phyloP scores from a whole-genome alignment of 441 rosid genomes.

The Syzygium malaccense region DNA sequence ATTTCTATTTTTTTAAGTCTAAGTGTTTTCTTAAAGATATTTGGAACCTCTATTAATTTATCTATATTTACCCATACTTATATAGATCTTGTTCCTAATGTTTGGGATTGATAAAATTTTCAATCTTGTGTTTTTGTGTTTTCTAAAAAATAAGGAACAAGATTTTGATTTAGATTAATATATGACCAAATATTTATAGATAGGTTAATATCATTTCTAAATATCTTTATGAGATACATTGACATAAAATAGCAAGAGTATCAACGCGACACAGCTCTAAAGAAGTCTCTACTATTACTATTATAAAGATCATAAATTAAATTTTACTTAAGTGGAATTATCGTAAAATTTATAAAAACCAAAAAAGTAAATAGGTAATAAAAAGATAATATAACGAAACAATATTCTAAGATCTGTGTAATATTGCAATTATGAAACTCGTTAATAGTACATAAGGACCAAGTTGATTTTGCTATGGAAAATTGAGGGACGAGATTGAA shows the following conservation, averaged over 20 bases:
- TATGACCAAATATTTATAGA: neutral
- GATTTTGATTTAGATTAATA: neutral
- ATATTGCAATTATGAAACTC: neutral
- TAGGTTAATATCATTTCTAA: neutral
- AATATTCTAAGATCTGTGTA: neutral
- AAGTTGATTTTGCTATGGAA: neutral
- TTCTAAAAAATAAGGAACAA: neutral
- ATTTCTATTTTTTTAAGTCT: neutral
- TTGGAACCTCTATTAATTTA: neutral
- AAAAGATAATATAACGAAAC: neutral
- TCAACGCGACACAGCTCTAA: neutral
- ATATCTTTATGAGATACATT: neutral
- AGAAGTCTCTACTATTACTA: neutral
- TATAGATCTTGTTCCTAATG: neutral
- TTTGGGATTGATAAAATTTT: neutral
- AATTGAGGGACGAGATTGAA: neutral
- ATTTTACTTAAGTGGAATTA: neutral
- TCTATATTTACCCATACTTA: neutral
- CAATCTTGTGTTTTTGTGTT: neutral
- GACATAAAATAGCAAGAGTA: neutral
- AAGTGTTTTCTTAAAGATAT: neutral
- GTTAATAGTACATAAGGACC: fast-evolving
- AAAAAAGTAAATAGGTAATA: neutral
- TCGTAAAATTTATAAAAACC: neutral
- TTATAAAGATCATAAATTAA: neutral